Base-by-base conservation (phyloP, 176 grass and related monocot species). In the Triticum dicoccoides region DNA sequence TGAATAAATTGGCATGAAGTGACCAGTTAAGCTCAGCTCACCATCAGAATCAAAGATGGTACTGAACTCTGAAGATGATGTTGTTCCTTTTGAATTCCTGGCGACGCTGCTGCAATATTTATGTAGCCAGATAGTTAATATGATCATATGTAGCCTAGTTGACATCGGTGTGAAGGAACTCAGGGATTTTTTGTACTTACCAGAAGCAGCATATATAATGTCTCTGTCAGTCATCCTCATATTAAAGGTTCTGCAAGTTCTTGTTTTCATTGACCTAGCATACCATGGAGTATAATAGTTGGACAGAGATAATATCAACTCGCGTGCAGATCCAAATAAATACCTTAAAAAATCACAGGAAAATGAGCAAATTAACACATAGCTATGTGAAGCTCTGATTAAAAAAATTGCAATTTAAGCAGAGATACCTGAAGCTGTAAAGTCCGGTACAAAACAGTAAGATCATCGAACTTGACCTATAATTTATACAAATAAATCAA, bases 1-100 rank as follows among this genome's bases (percentile, higher is more conserved):
- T 84, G 87, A 87, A 92, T 89, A 92, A 92, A 84, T 76, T 65
- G 73, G 84, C 76, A 52, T 41, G 14, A 68, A 81, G 79, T 76
- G 73, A 54, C 76, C 75, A 21, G 39, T 87, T 51, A 76, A 85
- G 32, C 78, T 73, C 88, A 73, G 65, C 65, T 90, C 54, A 27
- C 52, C 44, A 54, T 78, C 65, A 83, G 64, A 82, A 65, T 78
- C 52, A 79, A 70, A 42, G 68, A 42, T 91, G 77, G 63, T 91
- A 52, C 64, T 91, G 70, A 82, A 88, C 58, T 72, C 76, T 73
- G 81, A 71, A 86, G 65, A 89, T 66, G 70, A 4, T 82, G 23
- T 79, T 84, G 25, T 74, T 83, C 24, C 72, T 82, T 82, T 68
- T 12, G 7, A 72, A 41, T 76, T 77, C 39, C 41, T 80, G 25